Evolutionary conservation across 495 filamentous ascomycete species (phyloP).

Genomic region (Parathielavia hyrcaniae): DNA sequence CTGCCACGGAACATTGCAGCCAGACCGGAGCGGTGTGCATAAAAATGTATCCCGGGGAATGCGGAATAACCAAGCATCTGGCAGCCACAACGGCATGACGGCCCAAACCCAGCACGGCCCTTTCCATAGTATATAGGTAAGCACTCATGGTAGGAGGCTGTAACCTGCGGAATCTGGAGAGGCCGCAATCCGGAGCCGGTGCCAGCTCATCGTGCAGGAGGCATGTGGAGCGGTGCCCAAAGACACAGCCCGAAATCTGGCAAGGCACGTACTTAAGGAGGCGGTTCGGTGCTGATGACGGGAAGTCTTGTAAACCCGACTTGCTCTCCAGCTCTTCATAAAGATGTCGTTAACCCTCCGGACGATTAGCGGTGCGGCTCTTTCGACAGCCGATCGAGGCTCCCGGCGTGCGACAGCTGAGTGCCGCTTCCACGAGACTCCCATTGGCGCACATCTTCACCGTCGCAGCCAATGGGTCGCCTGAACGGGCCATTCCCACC

Average conservation of each 20-base stretch:
- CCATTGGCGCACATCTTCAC: conserved; percentile 30
- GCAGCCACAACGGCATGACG: conserved; percentile 21
- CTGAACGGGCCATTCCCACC: conserved; percentile 25
- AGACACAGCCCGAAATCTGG: conserved; percentile 1
- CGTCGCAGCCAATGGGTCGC: conserved; percentile 31
- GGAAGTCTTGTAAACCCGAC: background rate
- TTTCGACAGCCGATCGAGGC: conserved; percentile 21
- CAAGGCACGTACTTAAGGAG: conserved; percentile 24
- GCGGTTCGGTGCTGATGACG: background rate
- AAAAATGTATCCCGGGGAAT: conserved; percentile 4
- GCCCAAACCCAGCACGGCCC: conserved; percentile 18
- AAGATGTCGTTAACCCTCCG: background rate
- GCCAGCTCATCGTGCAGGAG: conserved; percentile 40
- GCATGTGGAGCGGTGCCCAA: conserved; percentile 28
- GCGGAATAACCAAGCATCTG: conserved; percentile 5
- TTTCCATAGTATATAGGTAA: conserved; percentile 28
- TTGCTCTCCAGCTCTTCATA: background rate
- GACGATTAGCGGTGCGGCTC: conserved; percentile 23
- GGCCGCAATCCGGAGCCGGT: conserved; percentile 25
- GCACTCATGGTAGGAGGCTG: background rate
- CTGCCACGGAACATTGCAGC: conserved; percentile 15
- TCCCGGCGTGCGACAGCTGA: conserved; percentile 24
- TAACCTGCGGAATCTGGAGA: conserved; percentile 27
- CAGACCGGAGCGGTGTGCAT: conserved; percentile 17
- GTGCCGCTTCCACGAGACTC: conserved; percentile 12